Evolutionary conservation across 2,329 filamentous ascomycete species (phyloP).

Genomic region (Ophiostoma sp.): DNA sequence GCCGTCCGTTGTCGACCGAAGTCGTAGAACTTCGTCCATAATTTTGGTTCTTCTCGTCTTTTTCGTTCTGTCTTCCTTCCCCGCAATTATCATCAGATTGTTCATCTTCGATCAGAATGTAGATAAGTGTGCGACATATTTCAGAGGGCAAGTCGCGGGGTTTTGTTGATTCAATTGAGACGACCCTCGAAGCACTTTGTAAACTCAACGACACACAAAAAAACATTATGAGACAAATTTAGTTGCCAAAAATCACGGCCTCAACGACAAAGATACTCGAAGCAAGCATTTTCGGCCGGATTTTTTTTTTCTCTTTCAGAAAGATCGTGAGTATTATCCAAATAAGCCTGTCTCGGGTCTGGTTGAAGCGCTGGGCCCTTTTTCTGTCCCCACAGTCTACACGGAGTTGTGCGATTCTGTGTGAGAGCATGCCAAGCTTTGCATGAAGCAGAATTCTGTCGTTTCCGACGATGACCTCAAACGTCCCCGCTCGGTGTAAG

Average conservation of each 20-base stretch:
- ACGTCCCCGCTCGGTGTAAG: constrained; percentile 12
- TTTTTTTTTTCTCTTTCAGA: neutral
- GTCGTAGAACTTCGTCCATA: neutral
- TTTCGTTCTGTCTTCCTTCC: neutral
- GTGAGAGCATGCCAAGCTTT: constrained; percentile 20
- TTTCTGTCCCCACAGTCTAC: neutral
- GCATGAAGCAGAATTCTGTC: constrained; percentile 22
- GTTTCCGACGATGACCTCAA: constrained; percentile 25
- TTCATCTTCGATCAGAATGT: neutral
- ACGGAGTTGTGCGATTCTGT: neutral
- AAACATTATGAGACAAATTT: neutral
- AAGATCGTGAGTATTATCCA: neutral
- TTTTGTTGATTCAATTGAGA: no score
- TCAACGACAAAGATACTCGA: neutral
- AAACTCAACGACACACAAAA: neutral
- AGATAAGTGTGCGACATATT: neutral
- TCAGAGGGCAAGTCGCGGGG: neutral
- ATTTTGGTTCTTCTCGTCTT: neutral
- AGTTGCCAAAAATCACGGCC: neutral
- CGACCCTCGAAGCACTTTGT: neutral
- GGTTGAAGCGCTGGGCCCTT: neutral
- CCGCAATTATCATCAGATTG: constrained; percentile 4
- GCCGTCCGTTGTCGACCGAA: neutral
- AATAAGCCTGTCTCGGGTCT: neutral
- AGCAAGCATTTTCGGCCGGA: neutral